Conservation (phyloP, 2,329 filamentous ascomycete genomes). For the Curvularia lunata region DNA sequence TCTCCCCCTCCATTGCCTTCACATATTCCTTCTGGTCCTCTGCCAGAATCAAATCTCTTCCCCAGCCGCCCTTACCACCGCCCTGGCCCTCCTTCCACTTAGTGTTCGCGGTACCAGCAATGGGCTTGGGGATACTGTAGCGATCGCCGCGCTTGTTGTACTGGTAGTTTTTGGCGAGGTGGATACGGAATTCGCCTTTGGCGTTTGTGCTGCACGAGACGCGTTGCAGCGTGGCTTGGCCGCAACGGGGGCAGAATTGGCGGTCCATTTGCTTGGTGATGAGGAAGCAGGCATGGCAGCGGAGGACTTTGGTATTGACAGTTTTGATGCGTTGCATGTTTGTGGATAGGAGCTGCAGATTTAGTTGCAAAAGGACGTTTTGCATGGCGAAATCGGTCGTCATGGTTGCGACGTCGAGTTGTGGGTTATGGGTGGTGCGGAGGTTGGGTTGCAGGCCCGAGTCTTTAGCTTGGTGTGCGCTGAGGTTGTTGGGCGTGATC, state of each 20-base stretch:
- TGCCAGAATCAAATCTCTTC: constrained; percentile 78
- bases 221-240: constrained; percentile 83
- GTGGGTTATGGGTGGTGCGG: constrained; percentile 59
- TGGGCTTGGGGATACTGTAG: constrained; percentile 90
- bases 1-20: constrained; percentile 67
- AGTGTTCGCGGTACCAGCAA: constrained; percentile 79
- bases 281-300: constrained; percentile 82
- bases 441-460: constrained; percentile 46
- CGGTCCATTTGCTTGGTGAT: constrained; percentile 82
- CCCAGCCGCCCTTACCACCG: constrained; percentile 88
- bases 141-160: constrained; percentile 93
- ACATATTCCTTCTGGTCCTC: constrained; percentile 97
- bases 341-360: constrained; percentile 85
- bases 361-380: constrained; percentile 93
- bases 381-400: constrained; percentile 98
- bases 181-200: constrained; percentile 79
- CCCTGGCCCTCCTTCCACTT: constrained; percentile 66
- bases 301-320: constrained; percentile 85
- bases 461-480: constrained; percentile 78
- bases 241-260: constrained; percentile 93
- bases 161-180: constrained; percentile 93
- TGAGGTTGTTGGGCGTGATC: constrained; percentile 94
- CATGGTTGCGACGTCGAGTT: constrained; percentile 86
- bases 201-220: constrained; percentile 84
- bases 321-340: constrained; percentile 79